Evolutionary conservation across 306 rosid genomes (phyloP).

Genomic region (Prunus campanulata): DNA sequence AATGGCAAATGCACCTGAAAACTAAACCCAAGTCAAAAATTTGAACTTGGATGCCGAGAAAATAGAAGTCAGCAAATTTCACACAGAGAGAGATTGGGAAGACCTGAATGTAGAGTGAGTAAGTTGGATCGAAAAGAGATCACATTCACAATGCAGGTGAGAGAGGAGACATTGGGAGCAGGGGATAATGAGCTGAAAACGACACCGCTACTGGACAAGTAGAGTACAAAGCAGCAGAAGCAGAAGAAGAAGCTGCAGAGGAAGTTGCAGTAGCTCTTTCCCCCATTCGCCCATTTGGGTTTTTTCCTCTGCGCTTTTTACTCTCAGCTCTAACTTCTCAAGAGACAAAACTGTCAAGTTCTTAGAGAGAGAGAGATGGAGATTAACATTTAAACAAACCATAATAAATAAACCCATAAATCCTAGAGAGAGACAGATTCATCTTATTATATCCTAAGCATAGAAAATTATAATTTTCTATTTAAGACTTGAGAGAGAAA

Average conservation of each 20-base stretch:
- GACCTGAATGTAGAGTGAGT: slow-evolving; percentile 38
- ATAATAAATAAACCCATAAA: background rate
- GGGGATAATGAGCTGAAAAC: slow-evolving; percentile 40
- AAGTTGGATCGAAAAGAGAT: slow-evolving; percentile 44
- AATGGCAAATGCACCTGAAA: slow-evolving; percentile 16
- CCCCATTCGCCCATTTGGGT: slow-evolving; percentile 44
- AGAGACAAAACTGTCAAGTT: slow-evolving; percentile 45
- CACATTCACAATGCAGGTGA: slow-evolving; percentile 34
- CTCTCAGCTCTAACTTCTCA: background rate
- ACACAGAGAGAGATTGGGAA: background rate
- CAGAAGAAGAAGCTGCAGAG: slow-evolving; percentile 42
- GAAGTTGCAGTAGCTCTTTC: slow-evolving; percentile 73
- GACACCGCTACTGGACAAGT: slow-evolving; percentile 45
- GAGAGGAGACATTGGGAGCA: slow-evolving; percentile 11
- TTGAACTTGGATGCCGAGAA: background rate
- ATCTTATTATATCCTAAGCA: background rate
- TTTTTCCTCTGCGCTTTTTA: background rate
- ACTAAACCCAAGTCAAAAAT: background rate
- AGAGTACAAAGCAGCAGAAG: slow-evolving; percentile 16
- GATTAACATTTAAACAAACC: background rate
- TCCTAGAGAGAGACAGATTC: background rate
- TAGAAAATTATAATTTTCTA: background rate
- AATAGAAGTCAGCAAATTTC: background rate
- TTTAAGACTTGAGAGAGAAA: background rate
- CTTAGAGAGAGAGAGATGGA: slow-evolving; percentile 13